A percentile compares a stretch with the other conserved stretches of the same genome.
Evolutionary conservation across 2,329 filamentous ascomycete species (phyloP).

Genomic region (Nemania sp.): DNA sequence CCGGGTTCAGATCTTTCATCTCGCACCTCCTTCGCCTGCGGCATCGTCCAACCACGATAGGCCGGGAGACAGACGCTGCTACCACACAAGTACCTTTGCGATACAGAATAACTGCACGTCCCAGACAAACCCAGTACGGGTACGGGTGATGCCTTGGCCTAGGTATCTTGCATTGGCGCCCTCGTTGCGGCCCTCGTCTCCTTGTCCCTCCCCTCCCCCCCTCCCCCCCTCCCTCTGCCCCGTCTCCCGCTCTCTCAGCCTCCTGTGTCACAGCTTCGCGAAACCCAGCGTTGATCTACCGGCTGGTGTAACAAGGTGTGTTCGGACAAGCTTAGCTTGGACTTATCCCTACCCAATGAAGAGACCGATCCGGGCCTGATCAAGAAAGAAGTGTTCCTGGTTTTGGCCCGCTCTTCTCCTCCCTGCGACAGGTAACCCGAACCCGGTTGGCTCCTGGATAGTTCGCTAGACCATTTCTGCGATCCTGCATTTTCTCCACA

Average conservation of each 20-base stretch:
- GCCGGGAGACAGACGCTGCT: background rate
- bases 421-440: background rate
- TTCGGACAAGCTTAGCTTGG: slow-evolving; percentile 17
- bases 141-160: background rate
- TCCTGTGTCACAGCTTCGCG: slow-evolving; percentile 21
- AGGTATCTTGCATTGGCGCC: background rate
- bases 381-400: background rate
- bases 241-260: slow-evolving; percentile 7
- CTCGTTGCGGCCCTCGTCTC: slow-evolving; percentile 2
- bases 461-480: background rate
- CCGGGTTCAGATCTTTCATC: slow-evolving; percentile 21
- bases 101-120: background rate
- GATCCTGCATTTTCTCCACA: slow-evolving; percentile 22
- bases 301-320: slow-evolving; percentile 15
- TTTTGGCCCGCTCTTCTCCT: background rate
- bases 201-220: background rate
- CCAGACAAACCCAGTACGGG: background rate
- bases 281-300: slow-evolving; percentile 17
- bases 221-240: background rate
- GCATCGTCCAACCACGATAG: background rate
- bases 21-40: slow-evolving; percentile 11
- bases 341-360: slow-evolving; percentile 11
- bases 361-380: background rate
- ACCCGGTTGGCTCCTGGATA: background rate
- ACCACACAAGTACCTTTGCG: background rate